These are phyloP conservation scores for Spizellomyces sp. DNA, from an alignment of 192 early-diverging fungal genomes.

Conservation along the genomic window DNA sequence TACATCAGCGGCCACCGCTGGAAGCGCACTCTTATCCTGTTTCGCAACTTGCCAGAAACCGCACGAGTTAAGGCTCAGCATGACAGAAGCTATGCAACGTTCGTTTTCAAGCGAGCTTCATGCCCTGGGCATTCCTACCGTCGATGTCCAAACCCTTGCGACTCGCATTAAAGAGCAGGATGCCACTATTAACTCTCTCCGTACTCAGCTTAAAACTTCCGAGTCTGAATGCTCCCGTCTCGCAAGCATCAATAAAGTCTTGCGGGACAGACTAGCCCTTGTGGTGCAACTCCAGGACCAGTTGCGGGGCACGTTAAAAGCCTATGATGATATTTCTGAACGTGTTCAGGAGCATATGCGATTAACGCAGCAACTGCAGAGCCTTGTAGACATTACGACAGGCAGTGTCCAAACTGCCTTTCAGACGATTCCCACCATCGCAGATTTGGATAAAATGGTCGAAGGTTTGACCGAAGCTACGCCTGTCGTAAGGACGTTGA, in stretches of 20 bases:
- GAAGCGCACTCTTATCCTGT: too few relatives aligned
- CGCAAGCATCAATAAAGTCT: conserved; percentile 11
- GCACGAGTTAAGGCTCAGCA: background rate
- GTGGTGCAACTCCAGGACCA: conserved; percentile 16
- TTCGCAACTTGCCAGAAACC: too few relatives aligned
- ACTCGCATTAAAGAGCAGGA: background rate
- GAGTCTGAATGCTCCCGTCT: conserved; percentile 12
- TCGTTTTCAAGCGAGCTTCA: conserved; percentile 14
- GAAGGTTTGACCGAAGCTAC: background rate
- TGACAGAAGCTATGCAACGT: background rate
- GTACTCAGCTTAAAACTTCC: background rate
- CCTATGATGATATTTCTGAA: conserved; percentile 21
- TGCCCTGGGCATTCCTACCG: conserved; percentile 8
- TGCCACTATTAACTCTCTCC: background rate
- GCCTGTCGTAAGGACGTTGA: too few relatives aligned
- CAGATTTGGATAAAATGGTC: background rate
- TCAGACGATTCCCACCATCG: background rate
- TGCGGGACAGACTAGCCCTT: conserved; percentile 11
- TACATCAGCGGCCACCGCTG: too few relatives aligned
- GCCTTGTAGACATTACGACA: background rate
- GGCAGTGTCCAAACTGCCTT: background rate
- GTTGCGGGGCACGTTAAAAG: conserved; percentile 11
- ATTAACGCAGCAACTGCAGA: conserved; percentile 24
- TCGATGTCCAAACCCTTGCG: conserved; percentile 5
- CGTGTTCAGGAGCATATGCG: conserved; percentile 9